phyloP scores from a whole-genome alignment of 169 alveolate genomes.

The Neospora caninum region DNA sequence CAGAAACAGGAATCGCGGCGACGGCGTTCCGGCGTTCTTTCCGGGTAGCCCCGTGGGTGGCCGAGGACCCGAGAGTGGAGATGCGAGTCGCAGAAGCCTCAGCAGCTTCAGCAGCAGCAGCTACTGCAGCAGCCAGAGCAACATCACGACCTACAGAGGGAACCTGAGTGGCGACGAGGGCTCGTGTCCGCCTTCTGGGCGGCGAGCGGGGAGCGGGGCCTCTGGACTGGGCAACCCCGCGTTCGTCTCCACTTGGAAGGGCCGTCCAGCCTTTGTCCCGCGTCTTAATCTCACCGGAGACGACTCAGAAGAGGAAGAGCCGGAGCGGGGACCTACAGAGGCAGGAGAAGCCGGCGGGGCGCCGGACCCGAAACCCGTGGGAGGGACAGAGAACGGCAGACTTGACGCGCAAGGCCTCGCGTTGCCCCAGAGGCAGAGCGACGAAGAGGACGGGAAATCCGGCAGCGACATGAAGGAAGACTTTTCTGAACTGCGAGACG shows the following conservation, averaged over 20 bases:
- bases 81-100: neutral
- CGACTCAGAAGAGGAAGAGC: neutral
- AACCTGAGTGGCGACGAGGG: conserved; percentile 9
- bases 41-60: neutral
- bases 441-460: neutral
- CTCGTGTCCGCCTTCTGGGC: neutral
- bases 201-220: neutral
- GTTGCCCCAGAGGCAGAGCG: neutral
- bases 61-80: neutral
- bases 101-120: conserved; percentile 17
- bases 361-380: neutral
- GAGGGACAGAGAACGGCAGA: neutral
- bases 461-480: neutral
- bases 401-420: too few species aligned
- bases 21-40: neutral
- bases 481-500: too few species aligned
- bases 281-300: conserved; percentile 29
- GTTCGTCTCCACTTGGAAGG: conserved; percentile 12
- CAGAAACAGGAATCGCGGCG: neutral
- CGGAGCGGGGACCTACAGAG: neutral
- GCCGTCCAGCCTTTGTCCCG: conserved; percentile 32
- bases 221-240: neutral
- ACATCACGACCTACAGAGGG: neutral
- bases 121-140: conserved; percentile 8
- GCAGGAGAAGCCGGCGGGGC: neutral